Evolutionary conservation across 2,329 filamentous ascomycete genomes (phyloP), one percentile per base, ranked within the genome.

Genomic region (Aspergillus fischeri): DNA sequence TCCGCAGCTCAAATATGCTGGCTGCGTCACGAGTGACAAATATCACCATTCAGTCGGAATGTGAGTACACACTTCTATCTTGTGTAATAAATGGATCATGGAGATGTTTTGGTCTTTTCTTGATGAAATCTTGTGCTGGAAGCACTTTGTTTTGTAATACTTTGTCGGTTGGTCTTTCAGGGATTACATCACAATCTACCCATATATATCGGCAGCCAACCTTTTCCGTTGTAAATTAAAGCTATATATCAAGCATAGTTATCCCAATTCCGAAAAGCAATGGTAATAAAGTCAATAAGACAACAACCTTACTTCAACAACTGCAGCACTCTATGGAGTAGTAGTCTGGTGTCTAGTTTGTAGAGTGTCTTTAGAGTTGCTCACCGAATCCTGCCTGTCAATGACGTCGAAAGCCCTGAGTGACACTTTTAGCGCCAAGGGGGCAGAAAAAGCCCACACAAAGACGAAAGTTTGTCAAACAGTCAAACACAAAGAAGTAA

Each of bases 381-480:
- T 24, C n/a, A 20, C 54, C 48, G 49, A 51, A 56, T 56, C 49
- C 47, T 45, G 57, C 55, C 53, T 55, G 61, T 65, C 66, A 64
- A 73, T 73, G 70, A 73, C 70, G 70, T 70, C 66, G 67, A 27
- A 44, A 32, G 51, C 20, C 24, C 38, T 52, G 51, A 24, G 42
- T 45, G 42, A 45, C 42, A 45, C 42, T 45, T 45, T 45, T 45
- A 45, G 42, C 42, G 42, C 42, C 42, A 45, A 45, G 3, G 11
- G 42, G n/a, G 42, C 9, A 45, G 21, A 45, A 45, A 44, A 45
- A 45, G 21, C 42, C 42, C 41, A 44, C 41, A 44, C n/a, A 20
- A 24, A 21, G 41, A 44, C 2, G 8, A 21, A 20, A 21, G n/a
- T 21, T 20, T 45, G 42, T 10, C 42, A 45, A 45, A 45, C 7